A percentile compares a stretch with the other conserved stretches of the same genome.
Conservation (phyloP, 129 eudicot species). For the Deinandra increscens region DNA sequence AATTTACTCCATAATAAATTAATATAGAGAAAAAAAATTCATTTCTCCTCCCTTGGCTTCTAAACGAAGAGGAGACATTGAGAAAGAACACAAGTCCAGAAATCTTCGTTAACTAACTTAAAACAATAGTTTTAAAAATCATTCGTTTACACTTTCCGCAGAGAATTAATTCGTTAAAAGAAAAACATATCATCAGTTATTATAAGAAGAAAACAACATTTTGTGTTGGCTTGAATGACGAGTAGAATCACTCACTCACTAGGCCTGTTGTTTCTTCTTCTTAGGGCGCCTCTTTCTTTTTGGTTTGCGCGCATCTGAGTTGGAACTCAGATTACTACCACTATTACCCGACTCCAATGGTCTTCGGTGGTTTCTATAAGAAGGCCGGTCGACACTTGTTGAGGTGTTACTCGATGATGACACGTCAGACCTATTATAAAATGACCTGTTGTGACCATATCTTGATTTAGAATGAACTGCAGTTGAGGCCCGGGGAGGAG, state of each 20-base stretch:
- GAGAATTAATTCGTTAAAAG: conserved; percentile 7
- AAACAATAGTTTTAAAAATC: background rate
- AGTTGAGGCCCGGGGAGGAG: conserved; percentile 75
- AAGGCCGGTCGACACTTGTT: conserved; percentile 39
- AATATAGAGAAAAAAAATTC: no score
- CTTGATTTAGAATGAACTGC: conserved; percentile 37
- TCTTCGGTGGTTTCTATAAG: conserved; percentile 45
- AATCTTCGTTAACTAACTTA: background rate
- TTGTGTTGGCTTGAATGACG: no score
- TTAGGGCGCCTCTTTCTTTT: conserved; percentile 90
- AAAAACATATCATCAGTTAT: background rate
- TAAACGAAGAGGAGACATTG: background rate
- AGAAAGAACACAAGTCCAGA: background rate
- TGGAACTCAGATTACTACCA: conserved; percentile 74
- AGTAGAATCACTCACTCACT: background rate
- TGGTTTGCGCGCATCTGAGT: conserved; percentile 82
- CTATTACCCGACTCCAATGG: conserved; percentile 58
- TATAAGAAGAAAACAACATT: conserved; percentile 22
- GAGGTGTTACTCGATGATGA: conserved; percentile 61
- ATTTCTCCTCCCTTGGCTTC: no score
- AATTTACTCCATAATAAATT: no score
- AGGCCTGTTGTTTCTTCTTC: conserved; percentile 75
- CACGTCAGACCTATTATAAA: conserved; percentile 36
- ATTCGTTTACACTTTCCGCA: conserved; percentile 17
- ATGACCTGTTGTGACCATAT: conserved; percentile 32